Percentiles rank a stretch among this genome's conserved stretches.
Evolutionary conservation across 129 eudicot species (phyloP).

Genomic region (Deinandra increscens): DNA sequence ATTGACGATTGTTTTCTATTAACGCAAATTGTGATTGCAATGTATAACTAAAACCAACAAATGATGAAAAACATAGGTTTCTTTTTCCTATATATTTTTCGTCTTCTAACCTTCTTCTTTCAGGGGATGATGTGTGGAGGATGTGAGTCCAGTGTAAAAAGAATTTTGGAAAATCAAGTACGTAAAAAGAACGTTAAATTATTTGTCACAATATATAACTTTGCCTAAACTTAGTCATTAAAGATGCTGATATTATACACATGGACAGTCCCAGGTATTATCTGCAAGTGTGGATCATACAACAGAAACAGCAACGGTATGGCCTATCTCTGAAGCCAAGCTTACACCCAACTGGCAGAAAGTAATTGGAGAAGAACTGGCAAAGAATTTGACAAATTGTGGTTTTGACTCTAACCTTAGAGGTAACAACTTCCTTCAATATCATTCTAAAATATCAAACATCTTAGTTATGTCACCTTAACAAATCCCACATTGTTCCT

Average conservation of each 20-base stretch:
- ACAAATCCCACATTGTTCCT: neutral
- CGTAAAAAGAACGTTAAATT: slow-evolving; percentile 11
- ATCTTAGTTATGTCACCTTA: neutral
- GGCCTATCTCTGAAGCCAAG: slow-evolving; percentile 86
- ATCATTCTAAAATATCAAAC: neutral
- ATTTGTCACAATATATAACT: neutral
- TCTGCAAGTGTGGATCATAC: slow-evolving; percentile 83
- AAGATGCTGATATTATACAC: slow-evolving; percentile 21
- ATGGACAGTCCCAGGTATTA: slow-evolving; percentile 81
- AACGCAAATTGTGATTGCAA: no score
- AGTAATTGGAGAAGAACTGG: slow-evolving; percentile 78
- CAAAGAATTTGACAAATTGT: slow-evolving; percentile 80
- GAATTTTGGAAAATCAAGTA: slow-evolving; percentile 88
- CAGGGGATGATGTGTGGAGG: slow-evolving; percentile 99
- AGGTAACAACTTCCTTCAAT: slow-evolving; percentile 43
- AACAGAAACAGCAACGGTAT: slow-evolving; percentile 83
- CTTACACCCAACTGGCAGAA: slow-evolving; percentile 71
- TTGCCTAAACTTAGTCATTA: neutral
- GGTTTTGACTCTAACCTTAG: slow-evolving; percentile 77
- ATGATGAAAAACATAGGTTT: neutral
- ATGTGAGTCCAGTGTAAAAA: slow-evolving; percentile 91
- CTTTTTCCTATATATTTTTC: neutral
- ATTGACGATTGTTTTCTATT: no score
- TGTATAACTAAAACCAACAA: neutral
- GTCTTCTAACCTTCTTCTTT: slow-evolving; percentile 9